Percentiles rank a stretch among this genome's conserved stretches.
Conservation (phyloP, 108 stramenopile species). For the Fistulifera solaris region DNA sequence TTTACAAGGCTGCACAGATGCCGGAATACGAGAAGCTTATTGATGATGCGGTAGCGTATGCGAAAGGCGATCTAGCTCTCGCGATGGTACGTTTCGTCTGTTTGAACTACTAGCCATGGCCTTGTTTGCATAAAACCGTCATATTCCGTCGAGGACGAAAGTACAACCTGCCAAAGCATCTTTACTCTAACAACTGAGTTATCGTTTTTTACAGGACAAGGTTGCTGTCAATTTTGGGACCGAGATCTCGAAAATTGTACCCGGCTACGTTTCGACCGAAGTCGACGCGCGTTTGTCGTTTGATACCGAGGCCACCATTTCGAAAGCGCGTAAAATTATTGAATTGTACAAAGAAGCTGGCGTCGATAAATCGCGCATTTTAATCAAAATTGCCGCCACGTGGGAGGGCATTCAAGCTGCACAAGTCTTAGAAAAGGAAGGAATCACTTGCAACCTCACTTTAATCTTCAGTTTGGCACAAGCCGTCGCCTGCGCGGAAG, state of each 20-base stretch:
- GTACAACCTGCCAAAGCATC: neutral
- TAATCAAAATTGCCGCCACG: conserved; percentile 93
- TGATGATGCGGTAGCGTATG: conserved; percentile 77
- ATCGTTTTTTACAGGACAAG: conserved; percentile 66
- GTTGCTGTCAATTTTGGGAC: conserved; percentile 95
- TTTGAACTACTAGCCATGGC: neutral
- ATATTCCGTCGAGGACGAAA: neutral
- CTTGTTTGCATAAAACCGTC: too few species aligned
- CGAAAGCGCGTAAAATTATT: conserved; percentile 91
- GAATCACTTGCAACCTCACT: conserved; percentile 97
- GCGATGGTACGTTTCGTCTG: conserved; percentile 55
- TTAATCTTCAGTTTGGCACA: conserved; percentile 93
- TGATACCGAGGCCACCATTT: conserved; percentile 91
- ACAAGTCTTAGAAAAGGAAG: conserved; percentile 90
- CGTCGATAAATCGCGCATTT: conserved; percentile 86
- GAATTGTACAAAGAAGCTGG: conserved; percentile 88
- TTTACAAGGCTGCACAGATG: conserved; percentile 90
- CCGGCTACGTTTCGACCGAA: conserved; percentile 98
- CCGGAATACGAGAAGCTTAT: conserved; percentile 65
- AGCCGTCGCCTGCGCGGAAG: conserved; percentile 98
- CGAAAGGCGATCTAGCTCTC: conserved; percentile 59
- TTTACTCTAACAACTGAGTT: neutral
- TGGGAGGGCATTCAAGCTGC: conserved; percentile 99
- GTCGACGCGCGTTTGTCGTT: conserved; percentile 98
- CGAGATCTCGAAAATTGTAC: conserved; percentile 96